These are phyloP conservation scores for Tricholomella constricta DNA, from an alignment of 768 basidiomycete species.

Conservation along the genomic window DNA sequence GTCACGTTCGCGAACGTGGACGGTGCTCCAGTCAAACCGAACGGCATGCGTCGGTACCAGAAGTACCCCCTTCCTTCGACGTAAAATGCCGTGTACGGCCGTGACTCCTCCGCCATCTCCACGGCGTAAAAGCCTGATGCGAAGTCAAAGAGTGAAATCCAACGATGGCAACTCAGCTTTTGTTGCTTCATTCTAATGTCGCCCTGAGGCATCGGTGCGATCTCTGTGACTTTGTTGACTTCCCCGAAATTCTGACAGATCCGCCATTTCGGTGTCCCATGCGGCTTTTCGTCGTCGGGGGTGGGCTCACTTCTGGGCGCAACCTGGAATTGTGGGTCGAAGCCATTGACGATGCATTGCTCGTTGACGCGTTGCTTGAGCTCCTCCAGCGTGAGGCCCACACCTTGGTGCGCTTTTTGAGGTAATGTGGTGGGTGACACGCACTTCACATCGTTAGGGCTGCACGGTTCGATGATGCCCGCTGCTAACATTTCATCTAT, in stretches of 20 bases:
- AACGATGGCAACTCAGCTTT: conserved; percentile 32
- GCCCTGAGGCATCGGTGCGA: no score
- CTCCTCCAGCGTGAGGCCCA: conserved; percentile 31
- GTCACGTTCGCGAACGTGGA: conserved; percentile 34
- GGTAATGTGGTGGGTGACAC: conserved; percentile 33
- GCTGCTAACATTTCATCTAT: conserved; percentile 37
- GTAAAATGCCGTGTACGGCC: conserved; percentile 34
- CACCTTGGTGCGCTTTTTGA: conserved; percentile 34
- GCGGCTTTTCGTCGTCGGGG: neutral
- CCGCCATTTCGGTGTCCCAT: conserved; percentile 27
- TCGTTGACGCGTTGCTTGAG: conserved; percentile 35
- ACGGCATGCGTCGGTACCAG: conserved; percentile 35
- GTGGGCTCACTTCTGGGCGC: conserved; percentile 15
- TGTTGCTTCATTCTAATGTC: conserved; percentile 37
- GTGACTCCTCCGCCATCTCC: conserved; percentile 9
- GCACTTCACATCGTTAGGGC: conserved; percentile 16
- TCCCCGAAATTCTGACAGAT: conserved; percentile 36
- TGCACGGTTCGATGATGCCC: conserved; percentile 31
- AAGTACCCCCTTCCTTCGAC: conserved; percentile 38
- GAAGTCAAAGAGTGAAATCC: conserved; percentile 36
- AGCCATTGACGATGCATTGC: conserved; percentile 29
- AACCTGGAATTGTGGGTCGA: conserved; percentile 19
- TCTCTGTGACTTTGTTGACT: conserved; percentile 31
- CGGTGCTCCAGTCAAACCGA: conserved; percentile 41
- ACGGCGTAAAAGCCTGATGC: conserved; percentile 36